Conservation (phyloP, 2,329 filamentous ascomycete species). For the Talaromyces sp. region DNA sequence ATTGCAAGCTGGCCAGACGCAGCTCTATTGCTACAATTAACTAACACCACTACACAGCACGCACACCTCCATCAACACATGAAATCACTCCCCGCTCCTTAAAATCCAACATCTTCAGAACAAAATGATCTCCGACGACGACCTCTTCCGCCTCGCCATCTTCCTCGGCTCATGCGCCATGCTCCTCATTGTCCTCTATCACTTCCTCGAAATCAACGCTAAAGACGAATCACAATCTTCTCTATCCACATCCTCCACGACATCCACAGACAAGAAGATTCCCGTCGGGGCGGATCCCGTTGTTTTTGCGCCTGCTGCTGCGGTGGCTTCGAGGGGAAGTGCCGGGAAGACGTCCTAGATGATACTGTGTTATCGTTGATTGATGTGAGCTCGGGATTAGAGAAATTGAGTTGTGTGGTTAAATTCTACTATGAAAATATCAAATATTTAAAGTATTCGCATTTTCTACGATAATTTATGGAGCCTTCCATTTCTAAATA, state of each 20-base stretch:
- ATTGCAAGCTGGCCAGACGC: slow-evolving; percentile 18
- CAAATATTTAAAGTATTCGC: background rate
- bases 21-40: background rate
- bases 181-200: slow-evolving; percentile 90
- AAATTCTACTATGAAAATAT: background rate
- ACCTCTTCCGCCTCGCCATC: slow-evolving; percentile 87
- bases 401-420: background rate
- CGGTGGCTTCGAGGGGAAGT: slow-evolving; percentile 10
- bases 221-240: slow-evolving; percentile 42
- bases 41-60: background rate
- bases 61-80: background rate
- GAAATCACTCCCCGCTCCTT: background rate
- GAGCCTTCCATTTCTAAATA: background rate
- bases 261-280: slow-evolving; percentile 16
- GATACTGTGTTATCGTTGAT: background rate
- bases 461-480: background rate
- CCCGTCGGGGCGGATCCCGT: slow-evolving; percentile 12
- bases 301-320: slow-evolving; percentile 16
- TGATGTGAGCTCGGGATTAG: background rate
- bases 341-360: slow-evolving; percentile 10
- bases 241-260: background rate
- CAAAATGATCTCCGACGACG: slow-evolving; percentile 88
- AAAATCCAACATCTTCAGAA: background rate
- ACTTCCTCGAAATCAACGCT: slow-evolving; percentile 95
- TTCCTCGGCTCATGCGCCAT: slow-evolving; percentile 87